Base-by-base conservation (phyloP, 2,329 filamentous ascomycete genomes). In the Phialophora verrucosa region DNA sequence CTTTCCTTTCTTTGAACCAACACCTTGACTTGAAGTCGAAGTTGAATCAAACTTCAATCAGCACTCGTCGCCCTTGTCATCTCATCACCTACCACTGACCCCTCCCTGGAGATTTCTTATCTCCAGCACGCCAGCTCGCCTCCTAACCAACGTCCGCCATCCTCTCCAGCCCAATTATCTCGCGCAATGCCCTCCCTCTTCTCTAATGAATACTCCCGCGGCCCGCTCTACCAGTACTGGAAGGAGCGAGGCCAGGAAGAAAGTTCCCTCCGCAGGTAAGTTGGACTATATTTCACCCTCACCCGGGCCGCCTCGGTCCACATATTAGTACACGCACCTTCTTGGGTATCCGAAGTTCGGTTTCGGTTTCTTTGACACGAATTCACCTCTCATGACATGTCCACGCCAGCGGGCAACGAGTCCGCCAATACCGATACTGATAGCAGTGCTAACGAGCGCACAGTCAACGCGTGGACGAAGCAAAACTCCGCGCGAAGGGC, bases 191-290 rank as follows among this genome's bases (percentile, higher is more conserved):
- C 62, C 11, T 62, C 62, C 2, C 44, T 65, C 12, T 68, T 65
- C 59, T 62, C 51, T n/a, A 68, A 64, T 54, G 58, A 68, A 54
- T 59, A 62, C 49, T 68, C 65, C 1, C 58, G 62, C 1, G 62
- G 65, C 35, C 65, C 65, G 11, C 65, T 68, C 14, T 68, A 68
- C 62, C 65, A 65, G 38, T 65, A 68, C 62, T 65, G 62, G 65
- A 64, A 59, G 14, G 65, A 68, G 53, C 65, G 62, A 10, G 51
- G 53, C 44, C 31, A 57, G 17, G 62, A 68, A 42, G 65, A 68
- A 35, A 62, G 55, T 11, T 23, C 35, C 2, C 53, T 62, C 4
- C 65, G 65, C 20, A 54, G 14, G 49, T 51, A 29, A 51, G 49
- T 51, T 27, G 47, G 17, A 17, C 38, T 6, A n/a, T 42, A 42